Base-by-base conservation (phyloP, 2,329 filamentous ascomycete species). In the Claviceps africana region DNA sequence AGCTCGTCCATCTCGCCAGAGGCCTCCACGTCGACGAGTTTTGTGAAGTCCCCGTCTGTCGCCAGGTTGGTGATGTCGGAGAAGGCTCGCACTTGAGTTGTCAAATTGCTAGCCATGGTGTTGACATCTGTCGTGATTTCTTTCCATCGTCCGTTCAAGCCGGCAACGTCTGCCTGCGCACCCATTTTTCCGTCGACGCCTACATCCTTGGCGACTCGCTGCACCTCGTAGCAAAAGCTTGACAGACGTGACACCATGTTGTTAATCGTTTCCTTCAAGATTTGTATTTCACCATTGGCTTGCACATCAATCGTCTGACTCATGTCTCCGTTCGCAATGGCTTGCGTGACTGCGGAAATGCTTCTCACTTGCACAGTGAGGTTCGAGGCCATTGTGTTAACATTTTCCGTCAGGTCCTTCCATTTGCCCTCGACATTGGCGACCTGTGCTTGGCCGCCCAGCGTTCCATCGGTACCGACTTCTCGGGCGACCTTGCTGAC, bases 1-100 rank as follows among this genome's bases (percentile, higher is more conserved):
- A 98, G 77, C 68, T 97, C 91, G 69, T 97, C 93, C 93, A 98
- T 97, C 69, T 98, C 93, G 57, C 93, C 93, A 13, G 91, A 96
- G 21, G 93, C 93, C 67, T 96, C 90, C 19, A 98, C 91, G 47
- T 93, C 95, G 66, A 98, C 91, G 53, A 94, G 82, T 66, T 96
- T 95, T 25, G 88, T 95, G 67, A 97, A 97, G 68, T 98, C 91
- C 57, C 93, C 93, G 65, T 95, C 90, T 54, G 91, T 96, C 30
- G 93, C 93, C 39, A 93, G 83, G 67, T 96, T 95, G n/a, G 91
- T 96, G 61, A 98, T 97, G 65, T 97, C 91, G 51, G 90, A 93
- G 68, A 98, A 98, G 39, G 93, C 93, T 60, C 93, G 85, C 61
- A 98, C 93, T 78, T 98, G 93, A 0, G 91, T 93, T 3, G 91